Base-by-base conservation (phyloP, 2,329 filamentous ascomycete genomes). In the Aspergillus sp. region DNA sequence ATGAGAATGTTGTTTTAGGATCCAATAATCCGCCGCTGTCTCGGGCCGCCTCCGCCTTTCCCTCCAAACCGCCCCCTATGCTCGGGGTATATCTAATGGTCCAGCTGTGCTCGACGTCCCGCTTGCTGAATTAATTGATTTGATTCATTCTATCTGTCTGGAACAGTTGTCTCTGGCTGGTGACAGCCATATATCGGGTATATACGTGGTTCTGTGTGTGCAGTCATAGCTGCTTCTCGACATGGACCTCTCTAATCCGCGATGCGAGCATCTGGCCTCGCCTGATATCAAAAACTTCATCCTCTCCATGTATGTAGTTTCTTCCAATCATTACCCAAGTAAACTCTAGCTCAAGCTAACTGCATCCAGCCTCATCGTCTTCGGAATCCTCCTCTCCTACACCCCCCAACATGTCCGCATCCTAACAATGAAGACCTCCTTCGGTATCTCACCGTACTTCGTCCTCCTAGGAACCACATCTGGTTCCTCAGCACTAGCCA, bases 371-470 rank as follows among this genome's bases (percentile, higher is more conserved):
- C 77, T 96, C 70, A 91, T 98, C 68, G 83, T 98, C 63, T 74
- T 96, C 68, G 94, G 94, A 59, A 93, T 98, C 69, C 82, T 97
- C 63, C 80, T 96, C 60, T 98, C 94, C 36, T 99, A 99, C 79
- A 84, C 98, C 2, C 95, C 95, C 0, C 95, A 99, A 75, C 94
- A 98, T 78, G 86, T 90, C 75, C 92, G 95, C 71, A 98, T 99
- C 78, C 91, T 97, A 67, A 82, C 85, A 43, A 87, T 92, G 58
- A 87, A 89, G 63, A 95, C 91, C 13, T 96, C 94, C 21, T 94
- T 96, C 75, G 95, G 95, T 63, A 93, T 99, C 63, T 97, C 93
- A 30, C 94, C 95, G 8, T 95, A 94, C 77, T 99, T 97, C 73
- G 88, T 99, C 65, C 85, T 98, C 2, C 87, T 99, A n/a, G 95